These are phyloP conservation scores for Aegle marmelos DNA, from an alignment of 345 rosid species.

Conservation along the genomic window DNA sequence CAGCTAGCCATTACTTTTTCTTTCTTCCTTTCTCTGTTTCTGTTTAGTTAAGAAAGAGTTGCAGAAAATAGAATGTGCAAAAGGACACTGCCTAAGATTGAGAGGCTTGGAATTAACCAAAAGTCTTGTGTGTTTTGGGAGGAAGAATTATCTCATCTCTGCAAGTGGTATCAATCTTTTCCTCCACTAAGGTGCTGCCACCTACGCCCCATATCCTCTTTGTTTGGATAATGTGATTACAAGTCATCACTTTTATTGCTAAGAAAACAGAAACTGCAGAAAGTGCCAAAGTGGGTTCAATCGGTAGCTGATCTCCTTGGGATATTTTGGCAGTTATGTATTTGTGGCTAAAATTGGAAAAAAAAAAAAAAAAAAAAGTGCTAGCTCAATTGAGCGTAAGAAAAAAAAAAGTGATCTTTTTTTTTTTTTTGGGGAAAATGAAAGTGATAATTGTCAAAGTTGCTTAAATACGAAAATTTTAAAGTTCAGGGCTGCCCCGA, in stretches of 20 bases:
- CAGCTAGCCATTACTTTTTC: conserved; percentile 47
- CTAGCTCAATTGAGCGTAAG: too few species aligned
- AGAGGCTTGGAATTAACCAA: conserved; percentile 37
- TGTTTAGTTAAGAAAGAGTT: background rate
- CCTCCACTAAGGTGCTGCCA: conserved; percentile 63
- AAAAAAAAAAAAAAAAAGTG: too few species aligned
- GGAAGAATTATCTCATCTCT: conserved; percentile 36
- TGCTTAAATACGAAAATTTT: too few species aligned
- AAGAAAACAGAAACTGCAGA: too few species aligned
- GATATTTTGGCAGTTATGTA: background rate
- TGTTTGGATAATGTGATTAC: conserved; percentile 46
- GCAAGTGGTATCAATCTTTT: conserved; percentile 28
- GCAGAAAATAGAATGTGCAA: background rate
- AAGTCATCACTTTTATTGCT: background rate
- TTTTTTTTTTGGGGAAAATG: too few species aligned
- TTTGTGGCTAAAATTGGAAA: too few species aligned
- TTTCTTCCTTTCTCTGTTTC: background rate
- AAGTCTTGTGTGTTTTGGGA: conserved; percentile 6
- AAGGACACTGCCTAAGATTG: conserved; percentile 18
- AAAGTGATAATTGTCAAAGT: too few species aligned
- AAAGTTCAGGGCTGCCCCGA: too few species aligned
- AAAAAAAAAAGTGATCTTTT: too few species aligned
- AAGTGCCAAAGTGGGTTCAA: background rate
- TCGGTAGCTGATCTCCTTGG: background rate
- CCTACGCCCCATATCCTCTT: conserved; percentile 44